Evolutionary conservation across 2,329 filamentous ascomycete genomes (phyloP), one percentile per base, ranked within the genome.

Genomic region (Botrytis paeoniae): DNA sequence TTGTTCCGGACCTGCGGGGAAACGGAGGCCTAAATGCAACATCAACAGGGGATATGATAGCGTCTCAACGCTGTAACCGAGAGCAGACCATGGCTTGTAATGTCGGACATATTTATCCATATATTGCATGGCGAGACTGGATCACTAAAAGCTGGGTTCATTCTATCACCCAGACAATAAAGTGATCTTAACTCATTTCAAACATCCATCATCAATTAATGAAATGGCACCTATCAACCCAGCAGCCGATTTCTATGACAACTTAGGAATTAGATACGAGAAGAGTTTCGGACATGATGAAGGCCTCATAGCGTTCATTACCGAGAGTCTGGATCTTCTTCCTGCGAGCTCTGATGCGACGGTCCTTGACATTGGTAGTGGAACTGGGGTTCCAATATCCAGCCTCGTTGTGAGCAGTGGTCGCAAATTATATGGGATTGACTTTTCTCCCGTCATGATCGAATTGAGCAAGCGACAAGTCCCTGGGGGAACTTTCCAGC

Each of bases 351-450:
- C 37, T 14, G n/a, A 45, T 51, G 37, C 63, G 22, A 8, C 32
- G n/a, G 59, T 35, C 69, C 78, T 82, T 20, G 80, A 82, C 59
- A 79, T 81, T 63, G 81, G 81, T 41, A 81, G 80, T 72, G 81
- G 81, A 16, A 79, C 79, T 1, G 81, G 81, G 22, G 79, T 81
- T 25, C 76, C 81, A 35, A 79, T 78, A 7, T 57, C 76, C 12
- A 73, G 75, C 70, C 77, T 79, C 18, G 76, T 78, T 35, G 75
- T 76, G 62, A 63, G 73, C 43, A 65, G 32, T 25, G 43, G 63
- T 14, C 63, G 63, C 29, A 65, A 65, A 16, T 54, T 70, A 22
- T 41, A 64, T 37, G 74, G 73, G n/a, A 74, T 75, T n/a, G 80
- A 79, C 65, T 65, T 83, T 72, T 82, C 83, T 75, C 80, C 81